phyloP scores from a whole-genome alignment of 2,329 filamentous ascomycete species.

The Exophiala bonariae region DNA sequence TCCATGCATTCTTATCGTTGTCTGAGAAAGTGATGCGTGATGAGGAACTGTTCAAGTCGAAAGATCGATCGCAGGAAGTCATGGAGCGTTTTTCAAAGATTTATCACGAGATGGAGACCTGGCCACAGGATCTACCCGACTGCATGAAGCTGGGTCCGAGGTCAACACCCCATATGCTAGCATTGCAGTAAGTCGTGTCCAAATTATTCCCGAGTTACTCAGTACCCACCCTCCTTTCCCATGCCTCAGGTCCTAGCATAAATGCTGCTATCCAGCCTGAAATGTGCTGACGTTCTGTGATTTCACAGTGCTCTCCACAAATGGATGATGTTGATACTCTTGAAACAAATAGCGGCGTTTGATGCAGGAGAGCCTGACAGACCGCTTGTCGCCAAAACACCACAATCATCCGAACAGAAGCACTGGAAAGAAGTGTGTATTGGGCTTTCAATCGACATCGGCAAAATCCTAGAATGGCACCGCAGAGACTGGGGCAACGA shows the following conservation, averaged over 20 bases:
- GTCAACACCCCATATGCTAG: conserved; percentile 29
- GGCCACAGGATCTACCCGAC: conserved; percentile 29
- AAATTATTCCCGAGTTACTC: not conserved
- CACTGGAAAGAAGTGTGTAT: conserved; percentile 27
- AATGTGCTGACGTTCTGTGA: no score
- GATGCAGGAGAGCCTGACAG: conserved; percentile 1
- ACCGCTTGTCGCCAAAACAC: conserved; percentile 26
- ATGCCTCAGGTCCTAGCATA: no score
- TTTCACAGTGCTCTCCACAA: conserved; percentile 14
- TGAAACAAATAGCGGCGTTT: conserved; percentile 22
- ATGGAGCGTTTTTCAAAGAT: conserved; percentile 17
- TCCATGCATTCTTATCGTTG: conserved; percentile 27
- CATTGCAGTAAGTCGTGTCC: conserved; percentile 30
- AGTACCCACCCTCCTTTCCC: no score
- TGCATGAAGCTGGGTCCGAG: conserved; percentile 28
- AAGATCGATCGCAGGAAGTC: conserved; percentile 12
- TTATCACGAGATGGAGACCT: conserved; percentile 27
- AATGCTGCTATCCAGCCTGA: no score
- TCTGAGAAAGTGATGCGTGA: conserved; percentile 12
- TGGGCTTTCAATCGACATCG: conserved; percentile 29
- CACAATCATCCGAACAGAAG: conserved; percentile 12
- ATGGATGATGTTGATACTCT: conserved; percentile 31
- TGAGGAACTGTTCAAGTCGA: conserved; percentile 9
- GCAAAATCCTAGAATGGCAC: conserved; percentile 29
- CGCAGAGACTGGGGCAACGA: conserved; percentile 34